These are phyloP conservation scores for Talaromyces sp. DNA, from an alignment of 2,329 filamentous ascomycete genomes.

Conservation along the genomic window DNA sequence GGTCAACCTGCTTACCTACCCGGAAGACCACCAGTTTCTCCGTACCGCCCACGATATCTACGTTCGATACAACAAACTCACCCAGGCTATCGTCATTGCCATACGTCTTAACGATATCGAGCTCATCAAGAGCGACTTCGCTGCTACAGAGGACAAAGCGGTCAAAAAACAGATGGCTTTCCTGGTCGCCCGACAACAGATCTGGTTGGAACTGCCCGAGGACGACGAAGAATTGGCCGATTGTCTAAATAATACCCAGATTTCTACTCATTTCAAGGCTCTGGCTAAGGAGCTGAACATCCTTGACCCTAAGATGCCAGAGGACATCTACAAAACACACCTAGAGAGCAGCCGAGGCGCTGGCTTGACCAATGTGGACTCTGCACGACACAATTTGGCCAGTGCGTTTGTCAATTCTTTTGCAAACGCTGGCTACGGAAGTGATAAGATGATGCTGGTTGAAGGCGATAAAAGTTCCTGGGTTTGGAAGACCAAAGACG, in stretches of 20 bases:
- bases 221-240: constrained; percentile 70
- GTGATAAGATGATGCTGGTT: constrained; percentile 96
- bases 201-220: constrained; percentile 66
- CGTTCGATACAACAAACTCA: constrained; percentile 83
- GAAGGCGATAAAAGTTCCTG: constrained; percentile 84
- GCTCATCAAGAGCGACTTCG: constrained; percentile 76
- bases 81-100: constrained; percentile 88
- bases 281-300: constrained; percentile 96
- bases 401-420: constrained; percentile 96
- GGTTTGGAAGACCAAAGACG: constrained; percentile 99
- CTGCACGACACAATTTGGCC: constrained; percentile 88
- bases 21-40: constrained; percentile 94
- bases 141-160: constrained; percentile 70
- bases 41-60: constrained; percentile 91
- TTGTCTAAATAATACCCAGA: constrained; percentile 77
- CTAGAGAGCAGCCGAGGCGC: constrained; percentile 90
- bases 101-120: constrained; percentile 86
- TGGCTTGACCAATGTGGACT: constrained; percentile 90
- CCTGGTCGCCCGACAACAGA: constrained; percentile 84
- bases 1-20: constrained; percentile 95
- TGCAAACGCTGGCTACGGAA: constrained; percentile 89
- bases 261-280: constrained; percentile 89
- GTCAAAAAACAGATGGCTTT: constrained; percentile 93
- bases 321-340: constrained; percentile 99
- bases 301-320: constrained; percentile 89